Conservation (phyloP, 805 yeast genomes). For the Wickerhamomyces xylosicus region DNA sequence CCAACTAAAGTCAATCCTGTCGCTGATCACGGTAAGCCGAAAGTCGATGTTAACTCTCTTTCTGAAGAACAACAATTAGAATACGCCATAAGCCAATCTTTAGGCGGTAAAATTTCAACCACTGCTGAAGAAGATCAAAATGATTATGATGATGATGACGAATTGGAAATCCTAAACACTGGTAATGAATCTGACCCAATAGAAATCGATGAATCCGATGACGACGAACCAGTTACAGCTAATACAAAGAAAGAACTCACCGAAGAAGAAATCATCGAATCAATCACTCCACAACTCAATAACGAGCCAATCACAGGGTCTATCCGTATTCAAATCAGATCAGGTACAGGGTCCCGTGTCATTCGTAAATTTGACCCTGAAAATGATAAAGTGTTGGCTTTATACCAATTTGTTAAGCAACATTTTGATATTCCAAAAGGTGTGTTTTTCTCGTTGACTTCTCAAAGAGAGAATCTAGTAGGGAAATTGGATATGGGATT, state of each 20-base stretch:
- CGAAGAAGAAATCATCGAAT: constrained; percentile 34
- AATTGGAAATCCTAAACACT: constrained; percentile 9
- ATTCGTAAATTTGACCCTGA: constrained; percentile 53
- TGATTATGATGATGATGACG: constrained; percentile 16
- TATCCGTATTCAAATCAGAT: constrained; percentile 73
- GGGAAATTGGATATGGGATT: constrained; percentile 45
- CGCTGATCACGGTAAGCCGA: constrained; percentile 41
- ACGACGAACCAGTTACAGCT: neutral
- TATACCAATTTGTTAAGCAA: constrained; percentile 62
- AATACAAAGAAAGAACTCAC: constrained; percentile 16
- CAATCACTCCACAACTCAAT: constrained; percentile 40
- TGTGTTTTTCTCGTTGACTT: constrained; percentile 33
- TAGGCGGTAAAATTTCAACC: constrained; percentile 22
- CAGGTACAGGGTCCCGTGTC: constrained; percentile 77
- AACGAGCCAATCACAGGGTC: constrained; percentile 46
- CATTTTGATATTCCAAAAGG: constrained; percentile 33
- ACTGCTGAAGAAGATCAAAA: constrained; percentile 4
- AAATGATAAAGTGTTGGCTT: constrained; percentile 42
- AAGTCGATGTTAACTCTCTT: constrained; percentile 52
- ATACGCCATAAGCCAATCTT: constrained; percentile 60
- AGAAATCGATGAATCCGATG: constrained; percentile 16
- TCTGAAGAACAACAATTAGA: constrained; percentile 81
- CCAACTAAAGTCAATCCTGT: constrained; percentile 57
- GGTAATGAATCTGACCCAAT: constrained; percentile 14
- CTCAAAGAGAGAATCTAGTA: constrained; percentile 42